These are phyloP conservation scores for Phytophthora quininea DNA, from an alignment of 352 stramenopile genomes.

Conservation along the genomic window DNA sequence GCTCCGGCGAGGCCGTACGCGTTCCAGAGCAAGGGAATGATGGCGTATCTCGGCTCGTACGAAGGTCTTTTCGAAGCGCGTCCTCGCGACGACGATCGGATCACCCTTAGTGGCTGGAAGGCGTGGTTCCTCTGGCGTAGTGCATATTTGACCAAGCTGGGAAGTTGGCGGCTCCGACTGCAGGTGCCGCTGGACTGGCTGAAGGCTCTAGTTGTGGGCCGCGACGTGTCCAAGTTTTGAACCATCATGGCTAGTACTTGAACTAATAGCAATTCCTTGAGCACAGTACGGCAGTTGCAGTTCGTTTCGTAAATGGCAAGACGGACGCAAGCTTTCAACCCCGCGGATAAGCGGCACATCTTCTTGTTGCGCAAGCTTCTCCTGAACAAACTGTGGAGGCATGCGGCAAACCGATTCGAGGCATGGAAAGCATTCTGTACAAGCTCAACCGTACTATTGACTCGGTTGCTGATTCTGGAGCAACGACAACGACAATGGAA, in stretches of 20 bases:
- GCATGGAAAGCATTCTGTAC: constrained; percentile 20
- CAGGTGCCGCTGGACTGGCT: constrained; percentile 97
- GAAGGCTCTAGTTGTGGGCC: constrained; percentile 94
- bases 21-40: constrained; percentile 88
- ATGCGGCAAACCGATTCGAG: constrained; percentile 9
- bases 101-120: constrained; percentile 78
- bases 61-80: constrained; percentile 89
- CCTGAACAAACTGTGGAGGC: constrained; percentile 24
- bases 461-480: constrained; percentile 10
- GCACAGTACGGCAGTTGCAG: too few relatives aligned
- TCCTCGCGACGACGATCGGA: constrained; percentile 41
- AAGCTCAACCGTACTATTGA: constrained; percentile 10
- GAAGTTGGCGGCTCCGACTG: constrained; percentile 91
- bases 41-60: constrained; percentile 94
- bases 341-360: constrained; percentile 22
- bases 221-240: constrained; percentile 94
- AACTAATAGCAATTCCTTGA: not conserved
- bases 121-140: constrained; percentile 93
- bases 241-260: not conserved
- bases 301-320: not conserved
- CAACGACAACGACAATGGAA: constrained; percentile 12
- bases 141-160: constrained; percentile 95
- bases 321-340: constrained; percentile 26
- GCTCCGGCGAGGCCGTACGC: constrained; percentile 56
- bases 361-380: constrained; percentile 25